Base-by-base conservation (phyloP, 2,329 filamentous ascomycete species). In the Trichoderma afroharzianum region DNA sequence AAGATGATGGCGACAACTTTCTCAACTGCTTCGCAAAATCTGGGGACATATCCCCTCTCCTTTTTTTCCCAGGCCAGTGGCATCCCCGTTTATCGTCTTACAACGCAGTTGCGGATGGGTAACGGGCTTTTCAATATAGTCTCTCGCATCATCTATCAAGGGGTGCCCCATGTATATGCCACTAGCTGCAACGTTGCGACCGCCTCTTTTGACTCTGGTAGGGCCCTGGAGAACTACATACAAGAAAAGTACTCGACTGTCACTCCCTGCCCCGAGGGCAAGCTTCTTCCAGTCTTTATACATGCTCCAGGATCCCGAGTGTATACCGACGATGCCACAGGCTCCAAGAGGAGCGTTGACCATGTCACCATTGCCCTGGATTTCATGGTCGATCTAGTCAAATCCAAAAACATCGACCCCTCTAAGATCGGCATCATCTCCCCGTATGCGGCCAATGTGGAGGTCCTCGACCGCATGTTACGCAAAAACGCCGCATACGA, bases 41-140 rank as follows among this genome's bases (percentile, higher is more conserved):
- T 24, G 73, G 58, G 30, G 62, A 55, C 2, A 58, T 77, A 0
- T 76, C 76, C 1, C 33, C 71, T 0, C 62, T 77, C 21, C 24
- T 53, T 12, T 75, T 68, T 57, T 63, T 74, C n/a, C 26, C 63
- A 72, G 68, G 73, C 24, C 0, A 63, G n/a, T 9, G 74, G 74
- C 4, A 71, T 71, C 57, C 74, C 75, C 0, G 61, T 75, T 2
- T 76, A 73, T 32, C 74, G 74, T 2, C 70, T 77, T 0, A 67
- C 55, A 21, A 59, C 28, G 4, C 75, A 78, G 11, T 43, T 76
- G 1, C 77, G 77, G 0, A 77, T 76, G 74, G 74, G 73, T 18
- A 4, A n/a, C 3, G 47, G 47, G 1, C 28, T 66, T 6, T 33
- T 59, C 28, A 28, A 59, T n/a, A 32, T 32, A 9, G n/a, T 32